Base-by-base conservation (phyloP, 768 basidiomycete genomes). In the Exsudoporus frostii region DNA sequence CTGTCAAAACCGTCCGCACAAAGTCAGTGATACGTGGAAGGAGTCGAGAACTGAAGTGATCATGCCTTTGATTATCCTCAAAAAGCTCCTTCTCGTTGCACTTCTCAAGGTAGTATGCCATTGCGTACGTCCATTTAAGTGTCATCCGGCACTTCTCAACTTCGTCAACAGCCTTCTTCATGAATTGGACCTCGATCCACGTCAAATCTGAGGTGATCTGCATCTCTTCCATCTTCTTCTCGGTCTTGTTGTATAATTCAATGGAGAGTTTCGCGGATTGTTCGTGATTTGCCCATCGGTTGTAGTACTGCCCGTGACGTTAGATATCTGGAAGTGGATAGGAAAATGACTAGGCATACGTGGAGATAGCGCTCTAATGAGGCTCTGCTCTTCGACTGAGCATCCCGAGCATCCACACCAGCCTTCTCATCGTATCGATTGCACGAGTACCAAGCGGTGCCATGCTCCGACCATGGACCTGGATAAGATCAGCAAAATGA, bases 151-250 rank as follows among this genome's bases (percentile, higher is more conserved):
- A 91, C 68, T 86, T 86, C 62, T 88, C 82, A 36, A 91, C 82
- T 68, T 88, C 88, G 65, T 98, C 97, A 5, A 98, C 95, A 1
- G 97, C 97, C 71, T 95, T 95, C 78, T 93, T 94, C 81, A 97
- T 95, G 73, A 99, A 99, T 73, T 98, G 96, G 29, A 85, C 94
- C 73, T 99, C 95, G 60, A 99, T 99, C 97, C 97, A 99, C 2
- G 93, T 94, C 36, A 99, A 74, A 50, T 85, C 80, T 2, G 92
- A 93, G 11, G 86, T 87, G 57, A 93, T 81, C 76, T 98, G 97
- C 88, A 98, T 96, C 73, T 97, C 93, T 71, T 98, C 94, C 97
- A 99, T 99, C 85, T 98, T 98, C 83, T 96, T 94, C 80, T 99
- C 95, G 13, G 96, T 98, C 76, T 94, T 94, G 51, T 80, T 80